phyloP scores from a whole-genome alignment of 192 early-diverging fungal genomes.

The Jimgerdemannia flammicorona region DNA sequence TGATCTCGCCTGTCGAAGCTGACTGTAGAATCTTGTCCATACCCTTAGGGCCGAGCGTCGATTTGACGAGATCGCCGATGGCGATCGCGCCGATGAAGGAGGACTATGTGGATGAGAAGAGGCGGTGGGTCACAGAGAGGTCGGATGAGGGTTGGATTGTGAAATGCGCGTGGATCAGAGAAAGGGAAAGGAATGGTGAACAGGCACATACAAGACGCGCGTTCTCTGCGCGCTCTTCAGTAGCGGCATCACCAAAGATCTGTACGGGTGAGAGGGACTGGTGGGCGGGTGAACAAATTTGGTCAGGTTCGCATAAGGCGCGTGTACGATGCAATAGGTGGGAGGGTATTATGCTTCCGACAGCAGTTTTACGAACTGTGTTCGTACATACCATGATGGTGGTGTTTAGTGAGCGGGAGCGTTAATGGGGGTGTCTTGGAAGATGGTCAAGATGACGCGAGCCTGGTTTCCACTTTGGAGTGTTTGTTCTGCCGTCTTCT shows the following conservation, averaged over 20 bases:
- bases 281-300: too few relatives aligned
- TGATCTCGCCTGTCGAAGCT: conserved; percentile 72
- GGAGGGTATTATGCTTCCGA: too few relatives aligned
- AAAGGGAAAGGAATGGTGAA: neutral
- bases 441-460: too few relatives aligned
- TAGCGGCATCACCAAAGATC: conserved; percentile 92
- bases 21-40: conserved; percentile 99
- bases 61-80: conserved; percentile 97
- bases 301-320: too few relatives aligned
- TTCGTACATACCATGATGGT: too few relatives aligned
- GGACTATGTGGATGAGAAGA: conserved; percentile 47
- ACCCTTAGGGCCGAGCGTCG: conserved; percentile 96
- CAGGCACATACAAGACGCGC: conserved; percentile 81
- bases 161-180: conserved; percentile 4
- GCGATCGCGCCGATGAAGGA: conserved; percentile 99
- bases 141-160: neutral
- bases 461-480: too few relatives aligned
- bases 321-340: too few relatives aligned
- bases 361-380: too few relatives aligned
- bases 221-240: conserved; percentile 96
- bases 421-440: too few relatives aligned
- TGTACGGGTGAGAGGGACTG: conserved; percentile 78
- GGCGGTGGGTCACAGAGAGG: too few relatives aligned
- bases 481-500: too few relatives aligned
- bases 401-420: too few relatives aligned